Evolutionary conservation across 164 flowering plant species (phyloP).

Genomic region (Akebia trifoliata): DNA sequence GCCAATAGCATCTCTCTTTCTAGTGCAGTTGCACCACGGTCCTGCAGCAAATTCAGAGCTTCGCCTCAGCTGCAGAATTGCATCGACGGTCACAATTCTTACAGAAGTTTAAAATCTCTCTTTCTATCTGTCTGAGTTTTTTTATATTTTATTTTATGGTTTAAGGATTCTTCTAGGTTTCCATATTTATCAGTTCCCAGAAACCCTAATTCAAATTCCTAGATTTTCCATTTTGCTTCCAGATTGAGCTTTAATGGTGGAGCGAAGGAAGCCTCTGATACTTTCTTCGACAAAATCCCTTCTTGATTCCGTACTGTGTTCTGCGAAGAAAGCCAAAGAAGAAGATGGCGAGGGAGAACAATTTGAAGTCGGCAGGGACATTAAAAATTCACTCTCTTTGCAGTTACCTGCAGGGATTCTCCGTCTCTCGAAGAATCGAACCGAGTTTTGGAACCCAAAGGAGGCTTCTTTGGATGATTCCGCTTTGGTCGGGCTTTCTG

Average conservation of each 20-base stretch:
- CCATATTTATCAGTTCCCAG: background rate
- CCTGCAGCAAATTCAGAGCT: no score
- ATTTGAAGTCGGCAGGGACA: background rate
- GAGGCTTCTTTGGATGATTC: constrained; percentile 44
- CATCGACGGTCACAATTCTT: no score
- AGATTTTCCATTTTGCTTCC: background rate
- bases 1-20: no score
- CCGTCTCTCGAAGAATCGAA: constrained; percentile 24
- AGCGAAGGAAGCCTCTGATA: constrained; percentile 69
- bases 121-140: background rate
- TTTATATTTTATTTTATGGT: background rate
- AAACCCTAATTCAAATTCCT: constrained; percentile 1
- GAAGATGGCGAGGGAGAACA: background rate
- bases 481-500: constrained; percentile 57
- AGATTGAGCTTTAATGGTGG: constrained; percentile 36
- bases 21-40: no score
- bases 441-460: constrained; percentile 6
- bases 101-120: background rate
- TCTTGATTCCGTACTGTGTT: constrained; percentile 37
- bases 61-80: no score
- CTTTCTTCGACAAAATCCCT: constrained; percentile 60
- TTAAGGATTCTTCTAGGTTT: background rate
- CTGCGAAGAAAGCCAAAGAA: constrained; percentile 17
- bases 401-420: constrained; percentile 63
- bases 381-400: constrained; percentile 11